Evolutionary conservation across 139 green algal species (phyloP).

Genomic region (Dunaliella sp.): DNA sequence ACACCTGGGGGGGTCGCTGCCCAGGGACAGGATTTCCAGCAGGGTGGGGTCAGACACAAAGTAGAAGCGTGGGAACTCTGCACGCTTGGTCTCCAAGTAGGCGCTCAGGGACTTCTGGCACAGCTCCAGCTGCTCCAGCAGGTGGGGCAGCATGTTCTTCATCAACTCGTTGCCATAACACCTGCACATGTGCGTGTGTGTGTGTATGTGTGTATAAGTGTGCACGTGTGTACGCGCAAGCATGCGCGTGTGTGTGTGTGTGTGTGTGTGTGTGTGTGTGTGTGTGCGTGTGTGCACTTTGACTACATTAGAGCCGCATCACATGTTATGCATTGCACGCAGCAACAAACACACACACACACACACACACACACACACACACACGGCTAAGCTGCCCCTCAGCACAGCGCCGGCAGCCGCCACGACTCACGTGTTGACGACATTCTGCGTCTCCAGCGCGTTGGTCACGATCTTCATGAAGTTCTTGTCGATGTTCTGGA

Average conservation of each 20-base stretch:
- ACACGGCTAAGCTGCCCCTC: too few species aligned
- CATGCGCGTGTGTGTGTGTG: too few species aligned
- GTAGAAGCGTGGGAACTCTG: conserved; percentile 96
- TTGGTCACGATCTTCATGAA: conserved; percentile 93
- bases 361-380: too few species aligned
- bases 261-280: too few species aligned
- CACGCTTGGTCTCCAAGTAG: conserved; percentile 94
- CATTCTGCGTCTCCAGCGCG: conserved; percentile 78
- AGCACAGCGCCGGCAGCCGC: background rate
- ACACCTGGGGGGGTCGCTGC: conserved; percentile 73
- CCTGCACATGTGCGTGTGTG: background rate
- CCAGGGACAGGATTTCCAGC: conserved; percentile 94
- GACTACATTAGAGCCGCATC: too few species aligned
- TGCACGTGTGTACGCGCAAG: too few species aligned
- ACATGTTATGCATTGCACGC: too few species aligned
- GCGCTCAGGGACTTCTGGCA: conserved; percentile 90
- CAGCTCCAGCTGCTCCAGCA: conserved; percentile 93
- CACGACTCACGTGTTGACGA: conserved; percentile 75
- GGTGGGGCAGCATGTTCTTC: conserved; percentile 87
- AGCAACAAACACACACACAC: too few species aligned
- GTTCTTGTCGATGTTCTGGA: conserved; percentile 95
- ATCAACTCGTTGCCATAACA: conserved; percentile 83
- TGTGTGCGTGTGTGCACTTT: too few species aligned
- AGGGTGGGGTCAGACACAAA: conserved; percentile 96
- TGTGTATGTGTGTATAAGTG: too few species aligned